phyloP scores from a whole-genome alignment of 345 rosid genomes.

The Euphorbia peplus region DNA sequence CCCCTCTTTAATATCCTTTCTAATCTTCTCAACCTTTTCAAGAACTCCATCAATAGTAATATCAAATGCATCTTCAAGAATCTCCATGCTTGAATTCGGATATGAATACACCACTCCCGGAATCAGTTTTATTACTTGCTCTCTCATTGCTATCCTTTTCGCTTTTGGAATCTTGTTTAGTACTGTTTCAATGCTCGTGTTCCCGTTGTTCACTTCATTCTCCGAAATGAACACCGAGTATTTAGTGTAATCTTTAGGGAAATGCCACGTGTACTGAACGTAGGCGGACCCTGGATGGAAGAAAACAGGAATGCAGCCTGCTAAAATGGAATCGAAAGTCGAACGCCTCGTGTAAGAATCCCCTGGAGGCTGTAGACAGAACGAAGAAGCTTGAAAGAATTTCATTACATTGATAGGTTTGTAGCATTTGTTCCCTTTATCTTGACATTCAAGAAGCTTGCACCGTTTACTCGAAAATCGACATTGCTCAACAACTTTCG shows the following conservation, averaged over 20 bases:
- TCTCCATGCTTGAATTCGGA: constrained; percentile 42
- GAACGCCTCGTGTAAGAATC: constrained; percentile 84
- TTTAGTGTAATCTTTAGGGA: constrained; percentile 51
- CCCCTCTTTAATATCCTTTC: constrained; percentile 38
- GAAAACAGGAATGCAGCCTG: constrained; percentile 88
- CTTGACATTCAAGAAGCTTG: constrained; percentile 34
- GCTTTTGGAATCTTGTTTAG: constrained; percentile 39
- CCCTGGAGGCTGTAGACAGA: constrained; percentile 79
- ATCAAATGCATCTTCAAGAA: constrained; percentile 73
- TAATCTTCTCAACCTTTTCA: constrained; percentile 41
- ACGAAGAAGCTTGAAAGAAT: constrained; percentile 53
- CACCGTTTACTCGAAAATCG: constrained; percentile 54
- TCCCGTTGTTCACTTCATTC: constrained; percentile 31
- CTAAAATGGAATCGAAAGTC: constrained; percentile 69
- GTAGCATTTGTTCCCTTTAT: constrained; percentile 11
- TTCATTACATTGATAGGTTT: constrained; percentile 48
- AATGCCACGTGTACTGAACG: constrained; percentile 77
- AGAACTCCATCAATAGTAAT: constrained; percentile 61
- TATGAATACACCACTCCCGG: constrained; percentile 64
- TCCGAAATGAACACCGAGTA: constrained; percentile 66
- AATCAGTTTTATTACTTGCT: constrained; percentile 54
- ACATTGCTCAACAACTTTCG: constrained; percentile 61
- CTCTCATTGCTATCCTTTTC: constrained; percentile 46
- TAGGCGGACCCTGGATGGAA: constrained; percentile 88
- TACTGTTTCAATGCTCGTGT: constrained; percentile 46